Base-by-base conservation (phyloP, 179 eudicot genomes). In the Silene coronaria region DNA sequence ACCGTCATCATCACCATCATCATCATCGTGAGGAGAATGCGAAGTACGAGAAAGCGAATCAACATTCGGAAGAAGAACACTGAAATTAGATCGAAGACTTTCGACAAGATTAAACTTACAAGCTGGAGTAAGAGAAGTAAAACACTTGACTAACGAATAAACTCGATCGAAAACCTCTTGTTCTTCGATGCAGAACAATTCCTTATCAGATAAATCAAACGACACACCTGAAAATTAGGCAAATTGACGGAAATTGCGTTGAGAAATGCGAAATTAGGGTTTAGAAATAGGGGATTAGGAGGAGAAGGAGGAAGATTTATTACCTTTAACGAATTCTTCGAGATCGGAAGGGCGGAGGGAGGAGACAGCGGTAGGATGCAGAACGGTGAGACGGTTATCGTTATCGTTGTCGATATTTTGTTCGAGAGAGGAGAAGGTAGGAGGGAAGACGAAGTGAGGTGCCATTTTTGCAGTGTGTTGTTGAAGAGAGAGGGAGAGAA, bases 311-410 rank as follows among this genome's bases (percentile, higher is more conserved):
- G 46, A 11, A 11, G n/a, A 10, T 16, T 26, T 48, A 28, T 38
- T 2, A 89, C 97, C 93, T 93, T 91, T 91, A 34, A 91, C 97
- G 87, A 91, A 89, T 85, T 93, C 98, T 81, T 93, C 98, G 82
- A 91, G 88, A 28, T 91, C 87, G 42, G 98, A 84, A 59, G 93
- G 73, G n/a, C 84, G 86, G 84, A 91, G 86, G 51, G 91, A 80
- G 75, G 91, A 36, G 73, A 93, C 24, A 36, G 76, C 17, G 67
- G 77, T 63, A 36, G 83, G 84, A 72, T 63, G 62, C 24, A 21
- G 75, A 42, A 58, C 80, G 62, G 71, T 57, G 73, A 82, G 82
- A 59, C 65, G 74, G 55, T 30, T 62, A 36, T 74, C 75, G 38
- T 5, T 55, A 23, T 72, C 74, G 26, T 3, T 21, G 70, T 77